Percentiles rank a stretch among this genome's conserved stretches.
These are phyloP conservation scores for Fusarium buharicum DNA, from an alignment of 2,329 filamentous ascomycete species.

Conservation along the genomic window DNA sequence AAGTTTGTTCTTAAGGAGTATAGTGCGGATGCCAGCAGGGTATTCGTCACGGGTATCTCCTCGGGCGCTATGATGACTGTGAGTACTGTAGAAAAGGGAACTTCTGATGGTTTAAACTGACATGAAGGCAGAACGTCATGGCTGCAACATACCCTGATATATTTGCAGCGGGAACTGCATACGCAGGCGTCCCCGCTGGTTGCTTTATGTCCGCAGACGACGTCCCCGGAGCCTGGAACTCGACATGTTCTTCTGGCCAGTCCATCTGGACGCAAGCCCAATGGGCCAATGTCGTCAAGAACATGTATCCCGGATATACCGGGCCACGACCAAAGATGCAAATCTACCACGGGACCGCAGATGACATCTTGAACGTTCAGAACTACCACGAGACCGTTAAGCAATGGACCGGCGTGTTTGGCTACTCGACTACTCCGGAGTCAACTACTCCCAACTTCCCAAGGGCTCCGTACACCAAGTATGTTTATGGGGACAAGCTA, in stretches of 20 bases:
- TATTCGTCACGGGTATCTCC: conserved; percentile 58
- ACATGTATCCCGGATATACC: conserved; percentile 62
- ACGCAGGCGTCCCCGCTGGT: conserved; percentile 65
- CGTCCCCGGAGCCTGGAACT: conserved; percentile 63
- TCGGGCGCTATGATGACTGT: conserved; percentile 44
- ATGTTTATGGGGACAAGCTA: conserved; percentile 51
- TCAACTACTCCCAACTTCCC: conserved; percentile 49
- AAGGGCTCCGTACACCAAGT: conserved; percentile 52
- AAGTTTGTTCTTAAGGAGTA: conserved; percentile 60
- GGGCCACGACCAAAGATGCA: conserved; percentile 66
- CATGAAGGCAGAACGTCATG: conserved; percentile 55
- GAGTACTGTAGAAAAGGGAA: neutral
- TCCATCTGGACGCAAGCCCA: conserved; percentile 53
- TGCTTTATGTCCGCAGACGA: conserved; percentile 59
- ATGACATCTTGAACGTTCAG: conserved; percentile 60
- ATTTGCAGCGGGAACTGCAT: conserved; percentile 62
- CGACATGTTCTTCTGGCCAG: conserved; percentile 63
- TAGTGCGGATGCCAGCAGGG: conserved; percentile 57
- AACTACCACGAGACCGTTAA: conserved; percentile 69
- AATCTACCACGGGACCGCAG: conserved; percentile 66
- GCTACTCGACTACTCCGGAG: conserved; percentile 49
- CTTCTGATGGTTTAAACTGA: neutral
- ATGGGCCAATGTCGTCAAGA: conserved; percentile 55
- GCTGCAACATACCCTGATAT: conserved; percentile 65
- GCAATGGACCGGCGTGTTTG: conserved; percentile 65